These are phyloP conservation scores for Citrus trifoliata DNA, from an alignment of 345 rosid species.

Conservation along the genomic window DNA sequence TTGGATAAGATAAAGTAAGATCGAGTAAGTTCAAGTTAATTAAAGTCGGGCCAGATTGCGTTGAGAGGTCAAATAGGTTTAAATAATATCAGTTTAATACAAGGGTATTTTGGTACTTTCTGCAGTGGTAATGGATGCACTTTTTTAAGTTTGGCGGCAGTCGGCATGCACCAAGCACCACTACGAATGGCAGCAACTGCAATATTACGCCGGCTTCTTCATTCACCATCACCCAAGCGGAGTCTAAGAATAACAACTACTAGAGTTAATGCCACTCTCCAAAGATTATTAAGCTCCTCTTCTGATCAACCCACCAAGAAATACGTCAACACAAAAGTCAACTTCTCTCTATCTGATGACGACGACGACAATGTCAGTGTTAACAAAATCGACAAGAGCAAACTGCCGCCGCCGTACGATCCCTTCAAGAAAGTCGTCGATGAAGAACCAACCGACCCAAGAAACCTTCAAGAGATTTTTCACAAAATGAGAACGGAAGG, in stretches of 20 bases:
- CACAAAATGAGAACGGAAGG: constrained; percentile 63
- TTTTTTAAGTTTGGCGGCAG: no score
- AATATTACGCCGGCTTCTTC: not conserved
- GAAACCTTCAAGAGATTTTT: constrained; percentile 59
- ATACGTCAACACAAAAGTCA: constrained; percentile 51
- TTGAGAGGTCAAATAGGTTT: no score
- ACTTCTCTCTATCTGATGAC: constrained; percentile 59
- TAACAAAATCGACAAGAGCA: constrained; percentile 5
- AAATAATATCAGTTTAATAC: no score
- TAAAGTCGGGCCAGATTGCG: no score
- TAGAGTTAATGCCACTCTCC: not conserved
- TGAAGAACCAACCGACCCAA: constrained; percentile 58
- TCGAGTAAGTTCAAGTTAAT: no score
- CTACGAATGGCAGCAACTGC: no score
- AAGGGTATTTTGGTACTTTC: no score
- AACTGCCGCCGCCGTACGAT: constrained; percentile 66
- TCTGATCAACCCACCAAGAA: constrained; percentile 9
- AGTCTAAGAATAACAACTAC: not conserved
- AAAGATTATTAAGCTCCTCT: constrained; percentile 16
- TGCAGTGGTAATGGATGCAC: no score
- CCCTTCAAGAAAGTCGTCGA: constrained; percentile 52
- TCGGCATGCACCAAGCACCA: no score
- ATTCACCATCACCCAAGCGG: not conserved
- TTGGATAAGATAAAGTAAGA: no score
- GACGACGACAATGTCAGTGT: constrained; percentile 20